Evolutionary conservation across 1,284 basidiomycete species (phyloP), one percentile per base, ranked within the genome.

Genomic region (Trichosporon sp.): DNA sequence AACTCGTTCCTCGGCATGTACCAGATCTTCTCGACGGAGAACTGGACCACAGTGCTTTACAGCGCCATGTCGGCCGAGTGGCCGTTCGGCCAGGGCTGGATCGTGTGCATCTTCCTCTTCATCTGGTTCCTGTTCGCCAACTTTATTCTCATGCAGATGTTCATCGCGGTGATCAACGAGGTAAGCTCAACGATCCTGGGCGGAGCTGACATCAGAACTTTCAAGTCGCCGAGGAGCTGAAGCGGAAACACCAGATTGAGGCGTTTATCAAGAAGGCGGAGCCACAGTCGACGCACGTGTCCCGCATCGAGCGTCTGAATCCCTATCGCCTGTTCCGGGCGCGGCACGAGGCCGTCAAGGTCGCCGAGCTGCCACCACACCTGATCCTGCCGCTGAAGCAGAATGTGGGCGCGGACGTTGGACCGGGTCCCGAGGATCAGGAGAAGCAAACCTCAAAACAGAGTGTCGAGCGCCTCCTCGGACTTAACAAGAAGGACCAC

Each of bases 81-180:
- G 0, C 81, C 82, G 1, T 89, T 90, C 37, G 87, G 90, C 5
- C 96, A 98, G 82, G 88, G 90, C 0, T 88, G 89, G 31, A 85
- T 98, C 46, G 87, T 91, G 0, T 88, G 90, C 6, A 83, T 94
- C 38, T 96, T 98, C 82, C 78, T 98, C 14, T 85, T 89, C 12
- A 88, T 87, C 4, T 99, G 96, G 96, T 89, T 98, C 85, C 85
- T 97, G 66, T 96, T 99, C 76, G 90, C 93, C 1, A 96, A 96
- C 81, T 96, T 96, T 85, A 94, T 98, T 78, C 87, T 98, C n/a
- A 83, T 97, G 70, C 95, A 98, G 79, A 93, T 98, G 91, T 98
- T 98, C 86, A 95, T 99, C 79, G 96, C 96, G 43, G 96, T 98
- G 68, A 96, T 99, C 87, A 95, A 97, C 82, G 96, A 98, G 78